Conservation (phyloP, 208 protist species). For the Giardia duodenalis region DNA sequence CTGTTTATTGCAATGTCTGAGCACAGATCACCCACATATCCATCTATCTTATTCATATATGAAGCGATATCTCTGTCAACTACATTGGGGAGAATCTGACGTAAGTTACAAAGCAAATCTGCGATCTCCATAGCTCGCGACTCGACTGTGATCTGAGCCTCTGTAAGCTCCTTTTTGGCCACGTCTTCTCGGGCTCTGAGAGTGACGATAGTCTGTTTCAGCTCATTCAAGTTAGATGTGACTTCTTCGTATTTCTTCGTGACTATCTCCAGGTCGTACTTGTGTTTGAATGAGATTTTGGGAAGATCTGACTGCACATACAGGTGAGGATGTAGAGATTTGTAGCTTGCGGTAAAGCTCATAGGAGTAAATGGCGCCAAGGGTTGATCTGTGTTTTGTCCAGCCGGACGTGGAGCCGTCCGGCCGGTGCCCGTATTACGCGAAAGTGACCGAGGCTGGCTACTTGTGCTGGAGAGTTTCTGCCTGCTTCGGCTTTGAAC, state of each 20-base stretch:
- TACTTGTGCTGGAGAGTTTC: no score
- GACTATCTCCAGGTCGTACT: neutral
- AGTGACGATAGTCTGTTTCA: neutral
- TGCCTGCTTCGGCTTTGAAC: no score
- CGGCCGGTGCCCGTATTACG: no score
- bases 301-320: neutral
- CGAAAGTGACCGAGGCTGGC: no score
- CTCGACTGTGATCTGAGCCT: neutral
- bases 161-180: neutral
- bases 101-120: neutral
- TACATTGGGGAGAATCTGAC: neutral
- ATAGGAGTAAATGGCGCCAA: no score
- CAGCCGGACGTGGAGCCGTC: no score
- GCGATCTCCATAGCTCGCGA: neutral
- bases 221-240: neutral
- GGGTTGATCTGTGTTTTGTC: no score
- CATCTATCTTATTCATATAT: neutral
- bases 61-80: neutral
- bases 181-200: neutral
- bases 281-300: neutral
- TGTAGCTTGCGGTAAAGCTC: no score
- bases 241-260: neutral
- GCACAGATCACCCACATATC: neutral
- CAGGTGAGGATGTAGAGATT: no score
- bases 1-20: neutral